A percentile compares a stretch with the other conserved stretches of the same genome.
Evolutionary conservation across 768 basidiomycete genomes (phyloP).

Genomic region (Auriscalpium vulgare): DNA sequence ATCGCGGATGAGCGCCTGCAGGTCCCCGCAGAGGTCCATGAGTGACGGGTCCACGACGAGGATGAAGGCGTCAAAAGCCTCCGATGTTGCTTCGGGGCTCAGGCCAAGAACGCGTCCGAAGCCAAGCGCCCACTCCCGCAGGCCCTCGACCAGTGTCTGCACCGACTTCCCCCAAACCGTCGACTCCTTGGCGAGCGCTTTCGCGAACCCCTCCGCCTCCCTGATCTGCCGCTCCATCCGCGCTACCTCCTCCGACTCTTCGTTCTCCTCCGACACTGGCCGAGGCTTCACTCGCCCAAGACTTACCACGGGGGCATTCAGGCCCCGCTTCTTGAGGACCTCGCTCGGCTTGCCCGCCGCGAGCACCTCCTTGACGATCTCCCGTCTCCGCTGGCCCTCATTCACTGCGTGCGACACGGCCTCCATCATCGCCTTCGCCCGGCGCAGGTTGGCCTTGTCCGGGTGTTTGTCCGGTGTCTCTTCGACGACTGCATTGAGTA

Average conservation of each 20-base stretch:
- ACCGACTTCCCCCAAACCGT: constrained; percentile 11
- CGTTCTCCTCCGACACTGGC: constrained; percentile 19
- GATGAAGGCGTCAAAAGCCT: constrained; percentile 37
- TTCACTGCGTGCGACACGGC: constrained; percentile 71
- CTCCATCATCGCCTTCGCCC: constrained; percentile 55
- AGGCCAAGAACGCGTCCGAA: constrained; percentile 19
- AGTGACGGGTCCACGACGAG: constrained; percentile 47
- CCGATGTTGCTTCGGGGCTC: constrained; percentile 15
- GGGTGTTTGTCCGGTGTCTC: constrained; percentile 63
- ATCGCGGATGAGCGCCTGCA: constrained; percentile 47
- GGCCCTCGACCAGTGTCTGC: not conserved
- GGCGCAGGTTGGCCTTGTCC: constrained; percentile 51
- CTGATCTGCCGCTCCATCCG: constrained; percentile 9
- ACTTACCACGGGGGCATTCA: constrained; percentile 47
- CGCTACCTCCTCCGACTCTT: constrained; percentile 9
- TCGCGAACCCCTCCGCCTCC: constrained; percentile 4
- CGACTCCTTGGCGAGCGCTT: constrained; percentile 9
- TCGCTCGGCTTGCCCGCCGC: constrained; percentile 18
- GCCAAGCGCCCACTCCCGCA: constrained; percentile 11
- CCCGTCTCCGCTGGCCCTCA: constrained; percentile 65
- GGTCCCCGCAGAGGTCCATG: constrained; percentile 40
- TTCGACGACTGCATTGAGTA: constrained; percentile 69
- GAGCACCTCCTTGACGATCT: constrained; percentile 74
- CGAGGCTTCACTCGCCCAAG: constrained; percentile 52
- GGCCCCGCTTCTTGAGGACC: constrained; percentile 25